Evolutionary conservation across 345 rosid genomes (phyloP), one percentile per base, ranked within the genome.

Genomic region (Sisymbrium irio): DNA sequence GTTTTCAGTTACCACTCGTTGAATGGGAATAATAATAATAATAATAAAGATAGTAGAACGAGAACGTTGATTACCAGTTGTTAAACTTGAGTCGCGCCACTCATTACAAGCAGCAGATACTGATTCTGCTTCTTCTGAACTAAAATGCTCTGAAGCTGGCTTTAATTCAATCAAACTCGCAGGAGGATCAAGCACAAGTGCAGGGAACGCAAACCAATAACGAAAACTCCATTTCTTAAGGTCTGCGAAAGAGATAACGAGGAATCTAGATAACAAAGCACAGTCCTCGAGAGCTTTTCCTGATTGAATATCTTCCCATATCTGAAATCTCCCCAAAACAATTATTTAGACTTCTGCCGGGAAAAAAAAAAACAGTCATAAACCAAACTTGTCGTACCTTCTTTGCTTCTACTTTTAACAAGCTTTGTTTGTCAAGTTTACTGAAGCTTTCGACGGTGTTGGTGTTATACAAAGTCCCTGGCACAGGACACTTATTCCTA

Each of bases 121-220:
- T 5, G 96, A 88, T 61, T 82, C 88, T 8, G 87, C 97, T 86
- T 91, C 96, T 82, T 88, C 83, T 10, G 63, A 54, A 66, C 81
- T 87, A 78, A 95, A 86, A 84, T 90, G 84, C 69, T 87, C 83
- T 0, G 89, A 83, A 65, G 97, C 99, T 47, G 91, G 85, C 82
- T 78, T 88, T 78, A 90, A 80, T 14, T 86, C 87, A 37, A 85
- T 69, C 80, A 95, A 59, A 1, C 76, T 86, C 47, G 83, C 99
- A 32, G 97, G 90, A 67, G 97, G 99, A 80, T 88, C 88, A 71
- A 92, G 91, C 58, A 79, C 88, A 66, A 95, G 82, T 33, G 89
- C 97, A 67, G 97, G 97, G 55, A 95, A 95, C 14, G 97, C 96
- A 85, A 95, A 82, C 91, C 96, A 85, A 73, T 89, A 95, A 68